Evolutionary conservation across 352 stramenopile species (phyloP), one percentile per base, ranked within the genome.

Genomic region (Globisporangium nunn): DNA sequence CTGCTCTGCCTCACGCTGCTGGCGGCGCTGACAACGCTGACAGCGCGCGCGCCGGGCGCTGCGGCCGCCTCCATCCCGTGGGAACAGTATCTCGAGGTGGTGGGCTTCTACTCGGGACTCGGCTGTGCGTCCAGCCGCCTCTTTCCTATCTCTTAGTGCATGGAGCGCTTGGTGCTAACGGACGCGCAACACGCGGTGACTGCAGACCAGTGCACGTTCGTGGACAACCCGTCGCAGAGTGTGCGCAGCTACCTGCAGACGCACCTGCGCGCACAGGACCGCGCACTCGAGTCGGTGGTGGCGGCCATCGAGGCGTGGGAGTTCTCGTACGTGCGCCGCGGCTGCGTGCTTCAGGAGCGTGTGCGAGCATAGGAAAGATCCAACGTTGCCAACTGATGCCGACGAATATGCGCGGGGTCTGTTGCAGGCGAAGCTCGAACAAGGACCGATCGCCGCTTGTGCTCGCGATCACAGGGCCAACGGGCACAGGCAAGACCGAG

Each of bases 401-500:
- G 14, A 37, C 31, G 7, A 0, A 2, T 28, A 23, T 23, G 23
- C 29, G 17, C 14, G 29, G 12, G 47, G 30, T 11, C 6, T 28
- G 18, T 35, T 7, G 7, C 63, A 89, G 75, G 33, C 71, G 75
- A 33, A 66, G 67, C 37, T 85, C 75, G 6, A 73, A 53, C 12
- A 87, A 81, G 49, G 78, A 91, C 50, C 76, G 76, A 6, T 67
- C 74, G 30, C 88, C 88, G n/a, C 66, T 97, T 11, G 88, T 96
- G 47, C 58, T 97, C 51, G 88, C 88, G 12, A 79, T 97, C 56
- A 96, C 86, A 11, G 88, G 88, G 6, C 89, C 88, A 11, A 96
- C 88, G 0, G 88, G 88, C 18, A 91, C 84, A 4, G 88, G 88
- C 33, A 97, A 97, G 69, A 96, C 87, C 7, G 88, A 96, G 61